These are phyloP conservation scores for Stropharia rugosoannulata DNA, from an alignment of 768 basidiomycete species.

Conservation along the genomic window DNA sequence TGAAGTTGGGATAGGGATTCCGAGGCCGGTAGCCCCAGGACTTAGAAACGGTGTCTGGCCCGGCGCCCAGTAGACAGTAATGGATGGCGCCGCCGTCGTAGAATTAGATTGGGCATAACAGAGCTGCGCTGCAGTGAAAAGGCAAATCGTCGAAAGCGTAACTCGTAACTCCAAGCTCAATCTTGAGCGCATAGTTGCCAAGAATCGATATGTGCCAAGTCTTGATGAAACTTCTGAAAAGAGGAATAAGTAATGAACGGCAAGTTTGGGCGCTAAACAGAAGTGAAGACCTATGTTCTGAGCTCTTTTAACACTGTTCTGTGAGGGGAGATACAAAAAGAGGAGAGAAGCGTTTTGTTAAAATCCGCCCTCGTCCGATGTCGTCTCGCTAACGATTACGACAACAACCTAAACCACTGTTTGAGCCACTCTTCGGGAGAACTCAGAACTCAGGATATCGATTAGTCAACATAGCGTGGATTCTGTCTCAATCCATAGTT, in stretches of 20 bases:
- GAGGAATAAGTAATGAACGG: neutral
- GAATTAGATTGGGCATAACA: neutral
- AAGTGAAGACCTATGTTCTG: neutral
- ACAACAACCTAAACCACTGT: too few species aligned
- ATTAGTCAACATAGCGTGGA: too few species aligned
- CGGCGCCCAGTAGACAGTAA: neutral
- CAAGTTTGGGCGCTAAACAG: neutral
- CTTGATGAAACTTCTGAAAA: neutral
- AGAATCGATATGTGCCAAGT: neutral
- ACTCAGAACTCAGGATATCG: too few species aligned
- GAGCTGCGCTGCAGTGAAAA: neutral
- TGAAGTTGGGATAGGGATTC: neutral
- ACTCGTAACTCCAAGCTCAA: neutral
- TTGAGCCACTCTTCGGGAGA: too few species aligned
- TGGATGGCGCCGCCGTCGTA: neutral
- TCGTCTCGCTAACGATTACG: too few species aligned
- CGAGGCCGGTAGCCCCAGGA: neutral
- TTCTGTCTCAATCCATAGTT: too few species aligned
- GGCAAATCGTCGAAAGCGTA: neutral
- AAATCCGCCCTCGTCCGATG: too few species aligned
- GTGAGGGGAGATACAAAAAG: too few species aligned
- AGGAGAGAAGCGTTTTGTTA: too few species aligned
- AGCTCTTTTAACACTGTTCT: too few species aligned
- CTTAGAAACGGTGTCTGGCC: neutral
- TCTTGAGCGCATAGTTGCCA: neutral